Conservation (phyloP, 1,284 basidiomycete species). For the Omphalotus olearius region DNA sequence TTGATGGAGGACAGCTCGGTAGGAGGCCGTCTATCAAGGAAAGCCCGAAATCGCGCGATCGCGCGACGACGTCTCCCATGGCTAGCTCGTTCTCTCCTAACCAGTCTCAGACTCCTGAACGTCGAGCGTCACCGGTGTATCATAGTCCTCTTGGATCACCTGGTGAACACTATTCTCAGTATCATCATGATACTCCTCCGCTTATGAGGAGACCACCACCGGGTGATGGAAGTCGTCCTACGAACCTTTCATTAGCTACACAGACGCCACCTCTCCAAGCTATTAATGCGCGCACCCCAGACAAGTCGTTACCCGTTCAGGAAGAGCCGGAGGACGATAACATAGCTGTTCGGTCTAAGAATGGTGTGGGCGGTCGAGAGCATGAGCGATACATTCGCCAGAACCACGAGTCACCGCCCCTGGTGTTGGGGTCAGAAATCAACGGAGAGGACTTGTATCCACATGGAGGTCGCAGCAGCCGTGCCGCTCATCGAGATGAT, state of each 20-base stretch:
- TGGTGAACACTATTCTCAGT: slow-evolving; percentile 37
- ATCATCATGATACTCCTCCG: slow-evolving; percentile 26
- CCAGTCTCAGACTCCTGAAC: slow-evolving; percentile 47
- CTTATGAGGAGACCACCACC: slow-evolving; percentile 24
- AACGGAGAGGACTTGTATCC: slow-evolving; percentile 42
- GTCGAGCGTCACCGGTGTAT: slow-evolving; percentile 47
- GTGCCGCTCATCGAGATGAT: slow-evolving; percentile 33
- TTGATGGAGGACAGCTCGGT: slow-evolving; percentile 26
- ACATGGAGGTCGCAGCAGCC: slow-evolving; percentile 27
- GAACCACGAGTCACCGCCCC: slow-evolving; percentile 33
- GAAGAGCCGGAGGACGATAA: slow-evolving; percentile 69
- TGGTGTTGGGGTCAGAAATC: slow-evolving; percentile 49
- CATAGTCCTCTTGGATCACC: slow-evolving; percentile 47
- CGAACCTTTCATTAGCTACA: slow-evolving; percentile 42
- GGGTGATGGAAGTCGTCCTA: slow-evolving; percentile 33
- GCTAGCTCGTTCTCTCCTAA: slow-evolving; percentile 34
- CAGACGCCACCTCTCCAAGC: slow-evolving; percentile 57
- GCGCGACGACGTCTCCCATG: slow-evolving; percentile 41
- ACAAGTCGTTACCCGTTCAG: slow-evolving; percentile 71
- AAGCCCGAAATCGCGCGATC: slow-evolving; percentile 47
- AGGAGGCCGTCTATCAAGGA: slow-evolving; percentile 12
- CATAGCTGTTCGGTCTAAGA: slow-evolving; percentile 31
- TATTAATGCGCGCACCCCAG: slow-evolving; percentile 53
- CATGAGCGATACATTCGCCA: slow-evolving; percentile 30
- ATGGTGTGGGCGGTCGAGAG: slow-evolving; percentile 20